Conservation (phyloP, 208 protist genomes). For the Trypanosoma avium region DNA sequence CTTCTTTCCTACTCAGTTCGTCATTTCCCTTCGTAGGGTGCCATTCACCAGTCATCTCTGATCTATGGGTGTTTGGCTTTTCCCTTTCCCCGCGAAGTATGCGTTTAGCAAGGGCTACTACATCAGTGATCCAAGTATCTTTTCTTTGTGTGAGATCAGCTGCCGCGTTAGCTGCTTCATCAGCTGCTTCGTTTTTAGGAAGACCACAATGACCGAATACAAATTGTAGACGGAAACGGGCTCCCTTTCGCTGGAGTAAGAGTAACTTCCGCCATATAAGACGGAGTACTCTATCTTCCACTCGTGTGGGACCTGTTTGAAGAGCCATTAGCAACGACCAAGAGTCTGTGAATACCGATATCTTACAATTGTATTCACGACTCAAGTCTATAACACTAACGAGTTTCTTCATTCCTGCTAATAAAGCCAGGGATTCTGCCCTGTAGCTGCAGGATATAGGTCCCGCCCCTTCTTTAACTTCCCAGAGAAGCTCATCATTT, state of each 20-base stretch:
- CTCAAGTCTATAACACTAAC: not conserved
- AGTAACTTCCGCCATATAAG: not conserved
- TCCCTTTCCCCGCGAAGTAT: not conserved
- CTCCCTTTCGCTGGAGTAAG: not conserved
- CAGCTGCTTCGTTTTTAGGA: not conserved
- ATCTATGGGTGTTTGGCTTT: too few species aligned
- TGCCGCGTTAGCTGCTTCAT: not conserved
- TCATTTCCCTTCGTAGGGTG: too few species aligned
- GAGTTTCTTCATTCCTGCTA: not conserved
- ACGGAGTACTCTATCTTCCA: not conserved
- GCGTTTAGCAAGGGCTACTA: not conserved
- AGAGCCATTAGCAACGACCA: not conserved
- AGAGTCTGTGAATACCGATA: not conserved
- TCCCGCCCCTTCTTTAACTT: constrained; percentile 3
- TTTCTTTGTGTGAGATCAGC: not conserved
- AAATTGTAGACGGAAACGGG: not conserved
- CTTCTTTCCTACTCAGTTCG: too few species aligned
- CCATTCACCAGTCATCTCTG: too few species aligned
- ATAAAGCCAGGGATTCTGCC: constrained; percentile 23
- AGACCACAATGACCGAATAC: not conserved
- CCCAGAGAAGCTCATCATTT: not conserved
- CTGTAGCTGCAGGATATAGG: constrained; percentile 22
- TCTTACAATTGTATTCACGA: not conserved
- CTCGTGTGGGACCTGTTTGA: not conserved
- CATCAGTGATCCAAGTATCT: not conserved